These are phyloP conservation scores for Boletellus ananas DNA, from an alignment of 768 basidiomycete genomes.

Conservation along the genomic window DNA sequence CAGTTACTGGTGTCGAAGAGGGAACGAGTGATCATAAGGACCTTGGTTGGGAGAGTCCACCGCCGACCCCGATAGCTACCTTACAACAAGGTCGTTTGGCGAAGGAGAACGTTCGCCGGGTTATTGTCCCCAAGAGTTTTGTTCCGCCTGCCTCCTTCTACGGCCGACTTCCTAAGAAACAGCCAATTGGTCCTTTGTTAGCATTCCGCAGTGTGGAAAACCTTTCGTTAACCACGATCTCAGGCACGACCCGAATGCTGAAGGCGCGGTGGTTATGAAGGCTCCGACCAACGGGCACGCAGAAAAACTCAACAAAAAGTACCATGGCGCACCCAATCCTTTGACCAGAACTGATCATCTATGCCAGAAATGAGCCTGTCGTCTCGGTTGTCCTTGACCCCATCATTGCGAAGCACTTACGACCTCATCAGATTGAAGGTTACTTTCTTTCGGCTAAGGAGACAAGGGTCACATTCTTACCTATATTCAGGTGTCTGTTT, in stretches of 20 bases:
- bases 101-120: slow-evolving; percentile 21
- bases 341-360: slow-evolving; percentile 3
- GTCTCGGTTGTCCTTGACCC: slow-evolving; percentile 91
- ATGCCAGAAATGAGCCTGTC: slow-evolving; percentile 53
- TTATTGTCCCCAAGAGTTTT: slow-evolving; percentile 28
- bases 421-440: slow-evolving; percentile 92
- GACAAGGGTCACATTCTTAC: neutral
- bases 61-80: slow-evolving; percentile 12
- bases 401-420: slow-evolving; percentile 65
- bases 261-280: slow-evolving; percentile 85
- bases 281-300: slow-evolving; percentile 65
- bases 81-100: slow-evolving; percentile 2
- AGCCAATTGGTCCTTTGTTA: slow-evolving; percentile 22
- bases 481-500: slow-evolving; percentile 65
- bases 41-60: slow-evolving; percentile 5
- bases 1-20: slow-evolving; percentile 32
- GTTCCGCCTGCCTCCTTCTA: slow-evolving; percentile 64
- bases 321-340: neutral
- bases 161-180: slow-evolving; percentile 35
- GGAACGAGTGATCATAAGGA: slow-evolving; percentile 24
- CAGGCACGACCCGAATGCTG: slow-evolving; percentile 74
- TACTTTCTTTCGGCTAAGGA: slow-evolving; percentile 6
- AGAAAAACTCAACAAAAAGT: slow-evolving; percentile 71
- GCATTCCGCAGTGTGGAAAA: neutral
- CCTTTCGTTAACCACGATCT: neutral